A percentile compares a stretch with the other conserved stretches of the same genome.
Evolutionary conservation across 2,329 filamentous ascomycete species (phyloP).

Genomic region (Claviceps sp.): DNA sequence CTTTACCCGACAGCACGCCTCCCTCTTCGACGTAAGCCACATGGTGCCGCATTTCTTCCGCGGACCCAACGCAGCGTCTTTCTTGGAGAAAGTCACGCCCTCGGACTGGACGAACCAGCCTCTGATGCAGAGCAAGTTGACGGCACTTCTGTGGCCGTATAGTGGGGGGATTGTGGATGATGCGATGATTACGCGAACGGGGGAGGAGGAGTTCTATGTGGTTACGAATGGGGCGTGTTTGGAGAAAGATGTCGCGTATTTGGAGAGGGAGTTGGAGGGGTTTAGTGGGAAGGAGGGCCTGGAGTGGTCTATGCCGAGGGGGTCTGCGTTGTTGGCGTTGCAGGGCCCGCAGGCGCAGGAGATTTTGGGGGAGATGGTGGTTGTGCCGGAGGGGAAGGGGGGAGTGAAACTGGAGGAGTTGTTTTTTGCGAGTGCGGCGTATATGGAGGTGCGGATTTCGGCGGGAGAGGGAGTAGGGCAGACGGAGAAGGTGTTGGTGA

Average conservation of each 20-base stretch:
- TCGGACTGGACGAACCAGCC: conserved; percentile 52
- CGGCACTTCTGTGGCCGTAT: conserved; percentile 63
- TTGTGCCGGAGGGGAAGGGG: conserved; percentile 27
- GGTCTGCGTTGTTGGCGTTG: conserved; percentile 71
- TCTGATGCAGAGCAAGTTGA: conserved; percentile 63
- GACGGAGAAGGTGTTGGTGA: conserved; percentile 46
- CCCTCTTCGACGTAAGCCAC: conserved; percentile 90
- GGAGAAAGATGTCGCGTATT: conserved; percentile 73
- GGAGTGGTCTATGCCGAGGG: conserved; percentile 58
- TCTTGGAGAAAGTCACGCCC: conserved; percentile 77
- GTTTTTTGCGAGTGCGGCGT: conserved; percentile 68
- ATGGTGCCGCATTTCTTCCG: conserved; percentile 87
- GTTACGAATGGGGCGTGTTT: conserved; percentile 91
- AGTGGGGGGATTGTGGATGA: conserved; percentile 93
- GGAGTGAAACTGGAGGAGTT: conserved; percentile 46
- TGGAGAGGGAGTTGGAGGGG: conserved; percentile 53
- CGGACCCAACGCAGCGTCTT: conserved; percentile 65
- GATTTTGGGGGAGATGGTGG: conserved; percentile 53
- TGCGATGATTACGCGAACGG: conserved; percentile 75
- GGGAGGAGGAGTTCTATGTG: conserved; percentile 67
- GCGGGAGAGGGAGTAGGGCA: conserved; percentile 34
- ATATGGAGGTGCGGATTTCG: conserved; percentile 49
- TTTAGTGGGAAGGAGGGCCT: conserved; percentile 27
- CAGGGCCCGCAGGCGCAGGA: conserved; percentile 70
- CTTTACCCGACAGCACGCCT: conserved; percentile 79